Base-by-base conservation (phyloP, 192 early-diverging fungal species). In the Podila verticillata region DNA sequence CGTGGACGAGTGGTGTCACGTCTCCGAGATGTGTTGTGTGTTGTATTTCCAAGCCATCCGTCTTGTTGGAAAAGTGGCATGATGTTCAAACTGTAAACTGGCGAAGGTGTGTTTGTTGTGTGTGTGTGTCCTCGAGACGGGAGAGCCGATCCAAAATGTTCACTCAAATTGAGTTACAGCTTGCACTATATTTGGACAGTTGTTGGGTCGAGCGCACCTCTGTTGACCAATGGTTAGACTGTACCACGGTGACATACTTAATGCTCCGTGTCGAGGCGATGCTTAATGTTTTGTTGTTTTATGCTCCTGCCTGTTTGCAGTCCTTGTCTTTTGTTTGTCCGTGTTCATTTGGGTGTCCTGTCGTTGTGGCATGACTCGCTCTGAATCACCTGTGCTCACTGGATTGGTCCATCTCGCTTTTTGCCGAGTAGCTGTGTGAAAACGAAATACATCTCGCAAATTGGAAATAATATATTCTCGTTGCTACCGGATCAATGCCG, bases 321-420 rank as follows among this genome's bases (percentile, higher is more conserved):
- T 47, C 24, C n/a, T 26, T 24, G 20, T 24, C 22, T 17, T 54
- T 19, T 54, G 6, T 54, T 54, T n/a, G 2, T 26, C 51, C 9
- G 51, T 54, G 51, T 54, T 54, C 39, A 44, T 17, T 44, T 44
- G 39, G 39, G 51, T 54, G 17, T 54, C 51, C 51, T 26, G 20
- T 54, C 24, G 5, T 54, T 54, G 51, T 54, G 51, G 51, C 51
- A 54, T 54, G 51, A 54, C 51, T 54, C 51, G 51, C 20, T 54
- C 51, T 54, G 22, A 54, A 54, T 54, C 51, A 54, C 51, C 51
- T 54, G 51, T 24, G 51, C 51, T 54, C 51, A 24, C 51, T 54
- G 20, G 51, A 54, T 54, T 54, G 20, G 51, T n/a, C 51, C n/a
- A 24, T 26, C 20, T 54, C 24, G 9, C 51, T 54, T 26, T 51